phyloP scores from a whole-genome alignment of 345 rosid genomes.

The Trapa bicornis region DNA sequence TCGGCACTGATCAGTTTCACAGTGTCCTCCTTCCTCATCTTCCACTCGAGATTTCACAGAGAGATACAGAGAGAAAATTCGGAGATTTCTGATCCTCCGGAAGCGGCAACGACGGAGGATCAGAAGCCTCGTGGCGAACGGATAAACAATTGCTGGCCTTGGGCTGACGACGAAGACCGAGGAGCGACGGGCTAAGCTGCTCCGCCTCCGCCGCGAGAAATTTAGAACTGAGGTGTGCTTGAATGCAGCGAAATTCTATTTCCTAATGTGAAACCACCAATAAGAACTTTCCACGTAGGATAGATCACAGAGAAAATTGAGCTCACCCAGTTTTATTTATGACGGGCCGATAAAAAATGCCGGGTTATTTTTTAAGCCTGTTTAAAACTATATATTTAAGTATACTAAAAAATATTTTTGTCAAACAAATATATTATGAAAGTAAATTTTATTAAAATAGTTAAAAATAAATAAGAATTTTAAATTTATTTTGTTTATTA shows the following conservation, averaged over 20 bases:
- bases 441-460: no score
- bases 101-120: background rate
- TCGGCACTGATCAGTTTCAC: conserved; percentile 77
- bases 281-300: no score
- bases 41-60: background rate
- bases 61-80: background rate
- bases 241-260: background rate
- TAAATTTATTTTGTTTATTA: no score
- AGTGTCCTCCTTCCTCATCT: conserved; percentile 50
- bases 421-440: no score
- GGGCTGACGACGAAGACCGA: background rate
- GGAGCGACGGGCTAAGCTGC: background rate
- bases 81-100: background rate
- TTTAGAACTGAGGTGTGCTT: background rate
- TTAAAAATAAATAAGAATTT: no score
- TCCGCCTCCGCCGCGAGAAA: background rate
- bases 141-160: background rate
- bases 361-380: no score
- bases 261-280: no score
- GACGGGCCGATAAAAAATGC: no score
- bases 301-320: no score
- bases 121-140: background rate
- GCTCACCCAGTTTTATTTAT: no score
- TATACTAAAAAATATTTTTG: no score
- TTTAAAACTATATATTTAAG: no score